A percentile compares a stretch with the other conserved stretches of the same genome.
Conservation (phyloP, 306 rosid species). For the Crataegus laevigata region DNA sequence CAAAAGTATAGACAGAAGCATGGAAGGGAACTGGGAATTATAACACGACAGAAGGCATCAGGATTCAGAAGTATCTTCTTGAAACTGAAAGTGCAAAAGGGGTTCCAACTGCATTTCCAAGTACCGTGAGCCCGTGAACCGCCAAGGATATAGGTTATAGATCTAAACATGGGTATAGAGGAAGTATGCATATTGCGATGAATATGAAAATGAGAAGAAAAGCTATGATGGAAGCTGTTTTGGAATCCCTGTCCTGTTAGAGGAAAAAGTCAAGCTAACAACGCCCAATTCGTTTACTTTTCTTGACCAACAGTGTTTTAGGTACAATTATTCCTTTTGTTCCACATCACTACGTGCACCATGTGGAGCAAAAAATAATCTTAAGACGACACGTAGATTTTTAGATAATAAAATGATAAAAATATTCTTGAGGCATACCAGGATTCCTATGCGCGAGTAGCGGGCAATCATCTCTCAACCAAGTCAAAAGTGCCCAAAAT, state of each 20-base stretch:
- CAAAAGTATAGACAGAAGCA: neutral
- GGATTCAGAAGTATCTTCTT: neutral
- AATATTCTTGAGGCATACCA: no score
- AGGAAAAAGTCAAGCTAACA: neutral
- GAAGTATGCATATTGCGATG: neutral
- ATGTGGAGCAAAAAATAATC: no score
- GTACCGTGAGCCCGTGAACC: neutral
- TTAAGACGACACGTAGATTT: no score
- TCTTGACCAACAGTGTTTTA: neutral
- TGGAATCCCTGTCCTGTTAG: neutral
- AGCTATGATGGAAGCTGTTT: no score
- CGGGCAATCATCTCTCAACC: no score
- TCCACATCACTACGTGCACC: neutral
- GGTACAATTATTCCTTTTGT: neutral
- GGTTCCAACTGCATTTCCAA: neutral
- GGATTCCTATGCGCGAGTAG: no score
- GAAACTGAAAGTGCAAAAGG: neutral
- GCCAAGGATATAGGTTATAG: neutral
- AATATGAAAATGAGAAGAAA: neutral
- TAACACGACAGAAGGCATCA: neutral
- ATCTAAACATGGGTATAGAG: neutral
- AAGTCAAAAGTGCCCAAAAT: no score
- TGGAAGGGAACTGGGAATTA: constrained; percentile 1
- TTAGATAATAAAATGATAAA: no score
- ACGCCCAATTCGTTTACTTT: neutral